Evolutionary conservation across 1,139 yeast genomes (phyloP), one percentile per base, ranked within the genome.

Genomic region (Chernovozyma aurita): DNA sequence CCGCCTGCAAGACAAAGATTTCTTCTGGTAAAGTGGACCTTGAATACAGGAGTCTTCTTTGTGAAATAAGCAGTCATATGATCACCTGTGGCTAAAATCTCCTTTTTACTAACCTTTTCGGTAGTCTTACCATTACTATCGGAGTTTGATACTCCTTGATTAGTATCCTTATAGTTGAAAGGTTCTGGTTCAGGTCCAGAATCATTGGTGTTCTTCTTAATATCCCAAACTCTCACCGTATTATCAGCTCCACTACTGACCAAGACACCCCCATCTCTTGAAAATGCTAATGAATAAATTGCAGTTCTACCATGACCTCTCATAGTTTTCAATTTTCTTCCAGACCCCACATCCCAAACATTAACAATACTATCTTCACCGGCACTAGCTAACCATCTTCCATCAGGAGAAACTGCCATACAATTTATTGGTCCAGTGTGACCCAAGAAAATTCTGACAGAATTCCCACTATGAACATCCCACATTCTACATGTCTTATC

Each of bases 401-500:
- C 99, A 61, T 92, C 97, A 1, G 97, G 97, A 0, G 95, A 84
- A 8, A 87, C 95, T 0, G 95, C 88, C 50, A 87, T 70, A 30
- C 88, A 75, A 47, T 86, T 85, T 26, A 94, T 77, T 1, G 97
- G 84, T 13, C 92, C 92, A 2, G 94, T 80, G 52, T 92, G 97
- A 1, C 97, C 97, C 61, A 87, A 78, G 57, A 94, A 92, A n/a
- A 92, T 80, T 44, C 98, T 76, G 13, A 90, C 97, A 31, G 95
- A 80, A 47, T 78, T 82, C 28, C 98, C 99, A 30, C 81, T 76
- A 34, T 82, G 78, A 24, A 94, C 80, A 59, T 94, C 98, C 99
- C 99, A 94, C 97, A 94, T 86, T 47, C 98, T 73, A 53, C 95
- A 84, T 0, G 97, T 87, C 63, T 87, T 86, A 62, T 94, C 99